Evolutionary conservation across 352 stramenopile species (phyloP).

Genomic region (Phytophthora fragariaefolia): DNA sequence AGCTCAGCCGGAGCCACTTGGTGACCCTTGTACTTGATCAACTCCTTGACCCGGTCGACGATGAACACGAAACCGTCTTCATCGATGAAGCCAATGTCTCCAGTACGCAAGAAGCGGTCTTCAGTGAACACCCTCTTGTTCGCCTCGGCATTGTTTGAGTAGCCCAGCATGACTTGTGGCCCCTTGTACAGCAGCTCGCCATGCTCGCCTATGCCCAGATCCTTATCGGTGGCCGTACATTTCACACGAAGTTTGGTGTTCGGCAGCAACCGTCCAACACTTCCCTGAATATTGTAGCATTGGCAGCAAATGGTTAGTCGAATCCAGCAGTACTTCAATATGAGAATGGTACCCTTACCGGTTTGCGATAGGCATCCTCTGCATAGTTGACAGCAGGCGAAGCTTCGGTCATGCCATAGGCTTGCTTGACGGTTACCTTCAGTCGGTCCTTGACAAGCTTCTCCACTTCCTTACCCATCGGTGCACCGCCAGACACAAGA

Average conservation of each 20-base stretch:
- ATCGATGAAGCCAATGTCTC: slow-evolving; percentile 92
- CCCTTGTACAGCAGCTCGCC: slow-evolving; percentile 91
- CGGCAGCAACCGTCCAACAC: slow-evolving; percentile 62
- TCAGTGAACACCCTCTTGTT: slow-evolving; percentile 80
- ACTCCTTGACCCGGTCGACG: slow-evolving; percentile 92
- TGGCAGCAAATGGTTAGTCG: slow-evolving; percentile 2
- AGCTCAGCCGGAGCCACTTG: slow-evolving; percentile 93
- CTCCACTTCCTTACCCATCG: slow-evolving; percentile 85
- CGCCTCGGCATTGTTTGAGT: slow-evolving; percentile 88
- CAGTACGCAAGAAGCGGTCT: slow-evolving; percentile 88
- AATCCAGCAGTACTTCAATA: background rate
- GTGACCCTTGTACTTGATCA: slow-evolving; percentile 96
- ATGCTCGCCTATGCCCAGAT: slow-evolving; percentile 41
- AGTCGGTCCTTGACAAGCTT: slow-evolving; percentile 75
- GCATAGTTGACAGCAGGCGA: slow-evolving; percentile 45
- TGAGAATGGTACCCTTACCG: slow-evolving; percentile 18
- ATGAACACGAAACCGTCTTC: slow-evolving; percentile 93
- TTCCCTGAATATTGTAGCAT: slow-evolving; percentile 27
- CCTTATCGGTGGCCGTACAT: slow-evolving; percentile 50
- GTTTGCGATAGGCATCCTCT: slow-evolving; percentile 38
- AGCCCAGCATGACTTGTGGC: slow-evolving; percentile 94
- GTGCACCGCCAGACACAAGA: slow-evolving; percentile 88
- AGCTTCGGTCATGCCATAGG: slow-evolving; percentile 74
- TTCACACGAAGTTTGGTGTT: slow-evolving; percentile 70
- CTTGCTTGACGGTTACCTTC: slow-evolving; percentile 51